phyloP scores from a whole-genome alignment of 2,329 filamentous ascomycete species.

The Pseudohalonectria lignicola region DNA sequence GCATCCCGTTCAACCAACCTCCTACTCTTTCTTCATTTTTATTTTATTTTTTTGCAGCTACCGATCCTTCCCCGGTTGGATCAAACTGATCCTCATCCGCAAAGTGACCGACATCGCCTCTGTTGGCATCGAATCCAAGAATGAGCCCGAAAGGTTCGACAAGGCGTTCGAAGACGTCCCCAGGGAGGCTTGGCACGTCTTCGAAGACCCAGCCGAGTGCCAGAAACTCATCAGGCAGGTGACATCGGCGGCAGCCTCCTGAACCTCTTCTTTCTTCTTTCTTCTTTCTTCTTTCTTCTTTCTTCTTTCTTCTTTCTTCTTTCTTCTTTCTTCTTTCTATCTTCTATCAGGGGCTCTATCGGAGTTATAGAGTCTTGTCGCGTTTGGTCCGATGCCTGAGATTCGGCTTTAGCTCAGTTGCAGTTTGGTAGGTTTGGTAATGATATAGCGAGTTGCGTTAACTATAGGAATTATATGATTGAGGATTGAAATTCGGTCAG shows the following conservation, averaged over 20 bases:
- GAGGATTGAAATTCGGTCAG: too few species aligned
- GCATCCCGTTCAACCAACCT: constrained; percentile 4
- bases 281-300: neutral
- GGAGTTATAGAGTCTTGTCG: too few species aligned
- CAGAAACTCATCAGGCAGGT: constrained; percentile 23
- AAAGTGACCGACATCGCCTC: constrained; percentile 67
- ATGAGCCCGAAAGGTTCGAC: constrained; percentile 65
- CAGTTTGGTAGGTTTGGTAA: too few species aligned
- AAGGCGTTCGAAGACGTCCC: constrained; percentile 72
- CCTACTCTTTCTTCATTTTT: neutral
- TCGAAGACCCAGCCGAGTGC: constrained; percentile 64
- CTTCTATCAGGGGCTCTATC: neutral
- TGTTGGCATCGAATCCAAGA: constrained; percentile 60
- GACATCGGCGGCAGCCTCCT: neutral
- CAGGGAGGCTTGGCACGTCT: constrained; percentile 64
- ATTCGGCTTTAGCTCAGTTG: too few species aligned
- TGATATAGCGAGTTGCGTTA: too few species aligned
- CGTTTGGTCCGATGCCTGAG: too few species aligned
- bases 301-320: neutral
- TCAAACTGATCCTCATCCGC: constrained; percentile 74
- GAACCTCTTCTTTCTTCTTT: neutral
- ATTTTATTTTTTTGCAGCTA: constrained; percentile 28
- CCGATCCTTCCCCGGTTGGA: constrained; percentile 60
- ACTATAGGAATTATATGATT: too few species aligned
- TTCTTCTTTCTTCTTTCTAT: neutral